Base-by-base conservation (phyloP, 495 filamentous ascomycete genomes). In the Lineolata rhizophorae region DNA sequence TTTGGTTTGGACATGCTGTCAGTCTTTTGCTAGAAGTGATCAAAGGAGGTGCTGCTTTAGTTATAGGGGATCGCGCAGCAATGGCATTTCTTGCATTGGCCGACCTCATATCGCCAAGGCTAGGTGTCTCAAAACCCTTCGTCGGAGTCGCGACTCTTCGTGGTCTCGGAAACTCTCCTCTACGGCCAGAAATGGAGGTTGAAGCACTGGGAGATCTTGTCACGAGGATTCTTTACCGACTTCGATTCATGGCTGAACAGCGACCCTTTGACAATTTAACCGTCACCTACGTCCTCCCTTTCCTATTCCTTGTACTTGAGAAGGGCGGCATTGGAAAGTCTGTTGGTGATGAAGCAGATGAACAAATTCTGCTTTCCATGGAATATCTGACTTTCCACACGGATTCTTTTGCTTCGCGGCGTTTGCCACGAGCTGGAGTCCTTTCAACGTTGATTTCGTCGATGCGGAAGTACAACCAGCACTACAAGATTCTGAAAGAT, bases 401-500 rank as follows among this genome's bases (percentile, higher is more conserved):
- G 2, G 67, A 74, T 35, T 59, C 66, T 18, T 81, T 65, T 64
- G 41, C 44, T 57, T 53, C 26, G 10, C 21, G 60, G 12, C 65
- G 68, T 19, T 60, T 94, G 19, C 83, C 85, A 18, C 75, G 87
- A 2, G 58, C 61, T 33, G 64, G 83, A 28, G 57, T 90, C 12
- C 49, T 95, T 0, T 45, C 60, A 6, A 60, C 66, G 1, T 54
- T 94, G 16, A 70, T 92, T 18, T 57, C 54, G 3, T 72, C 79
- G 2, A 91, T 95, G 79, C 80, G 90, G 42, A 64, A 59, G 41
- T 94, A 85, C 48, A 76, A 67, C 26, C 78, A 90, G 34, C 90
- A 95, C 49, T 93, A 93, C 55, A 91, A 87, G 51, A 53, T 80
- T 21, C 67, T 93, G 50, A 92, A 90, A 49, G 90, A 95, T 49